These are phyloP conservation scores for Amphicarpaea edgeworthii DNA, from an alignment of 306 rosid genomes.

Conservation along the genomic window DNA sequence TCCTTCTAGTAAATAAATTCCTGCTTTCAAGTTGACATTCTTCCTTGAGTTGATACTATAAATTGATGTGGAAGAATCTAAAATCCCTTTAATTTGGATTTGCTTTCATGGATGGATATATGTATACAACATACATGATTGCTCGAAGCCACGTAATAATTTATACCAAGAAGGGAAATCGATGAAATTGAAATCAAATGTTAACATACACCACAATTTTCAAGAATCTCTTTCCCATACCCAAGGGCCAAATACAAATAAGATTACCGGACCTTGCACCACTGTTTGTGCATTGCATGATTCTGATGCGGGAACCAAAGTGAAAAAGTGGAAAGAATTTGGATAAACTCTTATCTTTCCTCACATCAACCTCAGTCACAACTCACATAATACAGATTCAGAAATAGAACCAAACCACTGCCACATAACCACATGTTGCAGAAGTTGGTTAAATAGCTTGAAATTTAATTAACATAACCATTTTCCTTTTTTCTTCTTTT, in stretches of 20 bases:
- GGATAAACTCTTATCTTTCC: constrained; percentile 69
- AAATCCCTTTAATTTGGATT: constrained; percentile 26
- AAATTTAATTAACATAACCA: constrained; percentile 7
- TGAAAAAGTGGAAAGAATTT: constrained; percentile 46
- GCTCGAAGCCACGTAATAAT: constrained; percentile 38
- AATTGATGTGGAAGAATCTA: constrained; percentile 34
- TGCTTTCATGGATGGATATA: constrained; percentile 40
- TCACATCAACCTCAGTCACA: constrained; percentile 58
- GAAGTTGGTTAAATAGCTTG: constrained; percentile 4
- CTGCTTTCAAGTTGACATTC: constrained; percentile 49
- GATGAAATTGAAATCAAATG: constrained; percentile 29
- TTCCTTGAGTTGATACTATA: background rate
- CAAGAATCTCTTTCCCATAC: constrained; percentile 47
- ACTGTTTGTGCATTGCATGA: constrained; percentile 54
- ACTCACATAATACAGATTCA: constrained; percentile 29
- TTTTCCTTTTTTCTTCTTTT: background rate
- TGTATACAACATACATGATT: constrained; percentile 32
- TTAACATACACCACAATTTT: background rate
- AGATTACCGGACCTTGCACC: constrained; percentile 25
- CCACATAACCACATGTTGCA: constrained; percentile 12
- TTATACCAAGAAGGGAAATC: constrained; percentile 31
- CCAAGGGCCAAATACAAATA: constrained; percentile 32
- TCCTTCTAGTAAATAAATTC: constrained; percentile 44
- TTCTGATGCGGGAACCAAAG: constrained; percentile 63
- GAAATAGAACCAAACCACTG: constrained; percentile 17